Evolutionary conservation across 257 asterid species (phyloP).

Genomic region (Solanum rostratum): DNA sequence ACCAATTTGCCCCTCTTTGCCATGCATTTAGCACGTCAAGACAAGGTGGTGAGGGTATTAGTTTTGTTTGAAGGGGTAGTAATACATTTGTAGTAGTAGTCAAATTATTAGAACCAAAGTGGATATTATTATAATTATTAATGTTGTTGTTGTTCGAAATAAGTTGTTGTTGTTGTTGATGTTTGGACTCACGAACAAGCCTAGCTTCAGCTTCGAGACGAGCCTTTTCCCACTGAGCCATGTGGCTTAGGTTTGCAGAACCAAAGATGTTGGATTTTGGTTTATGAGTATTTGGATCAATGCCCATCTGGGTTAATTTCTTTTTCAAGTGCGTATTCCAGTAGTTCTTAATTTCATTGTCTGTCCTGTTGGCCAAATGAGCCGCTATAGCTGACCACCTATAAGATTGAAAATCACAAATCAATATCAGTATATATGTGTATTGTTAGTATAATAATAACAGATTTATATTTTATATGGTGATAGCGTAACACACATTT

Average conservation of each 20-base stretch:
- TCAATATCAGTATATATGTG: not conserved
- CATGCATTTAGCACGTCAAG: not conserved
- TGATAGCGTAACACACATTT: not conserved
- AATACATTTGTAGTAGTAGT: not conserved
- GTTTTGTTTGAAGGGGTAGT: not conserved
- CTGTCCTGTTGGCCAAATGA: not conserved
- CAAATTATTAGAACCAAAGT: not conserved
- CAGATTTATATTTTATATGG: not conserved
- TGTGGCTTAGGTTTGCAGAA: not conserved
- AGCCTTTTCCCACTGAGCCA: conserved; percentile 1
- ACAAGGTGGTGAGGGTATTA: not conserved
- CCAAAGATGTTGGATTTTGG: not conserved
- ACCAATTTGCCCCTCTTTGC: not conserved
- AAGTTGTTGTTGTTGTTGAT: not conserved
- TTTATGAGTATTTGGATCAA: not conserved
- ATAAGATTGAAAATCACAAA: not conserved
- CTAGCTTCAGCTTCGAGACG: not conserved
- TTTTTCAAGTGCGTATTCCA: not conserved
- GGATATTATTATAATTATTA: not conserved
- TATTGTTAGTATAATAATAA: not conserved
- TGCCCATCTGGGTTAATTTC: not conserved
- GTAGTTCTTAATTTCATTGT: not conserved
- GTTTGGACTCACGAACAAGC: not conserved
- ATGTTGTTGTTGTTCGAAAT: not conserved
- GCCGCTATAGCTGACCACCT: not conserved